Percentiles rank a stretch among this genome's conserved stretches.
phyloP scores from a whole-genome alignment of 2,329 filamentous ascomycete genomes.

The Didymella segeticola region DNA sequence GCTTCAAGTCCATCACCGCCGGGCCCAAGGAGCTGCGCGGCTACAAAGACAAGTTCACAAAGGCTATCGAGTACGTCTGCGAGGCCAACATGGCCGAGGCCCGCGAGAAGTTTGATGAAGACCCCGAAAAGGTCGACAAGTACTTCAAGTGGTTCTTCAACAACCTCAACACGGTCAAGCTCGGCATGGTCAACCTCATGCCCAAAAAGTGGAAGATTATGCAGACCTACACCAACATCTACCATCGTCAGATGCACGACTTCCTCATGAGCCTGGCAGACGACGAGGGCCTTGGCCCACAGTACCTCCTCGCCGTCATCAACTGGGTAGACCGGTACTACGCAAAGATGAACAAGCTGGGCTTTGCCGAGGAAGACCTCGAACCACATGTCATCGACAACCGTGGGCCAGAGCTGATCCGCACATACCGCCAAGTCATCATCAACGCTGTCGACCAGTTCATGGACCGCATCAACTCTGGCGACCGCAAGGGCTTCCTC shows the following conservation, averaged over 20 bases:
- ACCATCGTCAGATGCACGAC: conserved; percentile 95
- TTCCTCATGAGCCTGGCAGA: conserved; percentile 85
- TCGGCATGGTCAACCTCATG: conserved; percentile 90
- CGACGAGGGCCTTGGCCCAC: conserved; percentile 81
- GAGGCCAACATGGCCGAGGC: conserved; percentile 76
- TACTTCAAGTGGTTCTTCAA: conserved; percentile 97
- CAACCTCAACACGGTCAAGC: conserved; percentile 91
- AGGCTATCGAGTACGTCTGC: conserved; percentile 76
- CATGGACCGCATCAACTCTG: conserved; percentile 89
- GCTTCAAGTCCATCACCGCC: conserved; percentile 94
- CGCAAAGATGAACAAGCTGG: conserved; percentile 90
- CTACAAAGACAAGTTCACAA: conserved; percentile 95
- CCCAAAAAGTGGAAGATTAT: conserved; percentile 97
- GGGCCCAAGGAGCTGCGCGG: conserved; percentile 90
- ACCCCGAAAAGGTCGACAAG: conserved; percentile 84
- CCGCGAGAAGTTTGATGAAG: conserved; percentile 78
- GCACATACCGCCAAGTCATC: conserved; percentile 93
- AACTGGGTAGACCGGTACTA: conserved; percentile 98
- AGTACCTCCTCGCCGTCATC: conserved; percentile 88
- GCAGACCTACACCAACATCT: conserved; percentile 86
- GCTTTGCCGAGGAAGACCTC: conserved; percentile 77
- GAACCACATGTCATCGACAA: conserved; percentile 88
- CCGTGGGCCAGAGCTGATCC: conserved; percentile 85
- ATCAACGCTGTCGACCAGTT: conserved; percentile 96
- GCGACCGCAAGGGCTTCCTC: conserved; percentile 81